Percentiles rank a stretch among this genome's conserved stretches.
Conservation (phyloP, 371 early-diverging fungal genomes). For the Fennellomyces sp. region DNA sequence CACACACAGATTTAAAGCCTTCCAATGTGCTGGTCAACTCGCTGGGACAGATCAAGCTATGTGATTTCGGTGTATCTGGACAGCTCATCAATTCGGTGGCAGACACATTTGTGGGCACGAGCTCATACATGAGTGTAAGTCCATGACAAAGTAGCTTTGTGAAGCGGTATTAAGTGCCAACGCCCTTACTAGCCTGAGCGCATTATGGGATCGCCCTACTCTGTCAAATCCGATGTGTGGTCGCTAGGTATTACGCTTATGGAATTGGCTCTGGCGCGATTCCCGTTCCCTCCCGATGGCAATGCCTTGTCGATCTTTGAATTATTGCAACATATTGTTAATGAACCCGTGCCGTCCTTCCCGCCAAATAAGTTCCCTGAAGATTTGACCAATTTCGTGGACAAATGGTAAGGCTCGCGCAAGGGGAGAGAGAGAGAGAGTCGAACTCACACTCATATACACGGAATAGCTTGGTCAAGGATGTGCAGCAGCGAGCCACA, state of each 20-base stretch:
- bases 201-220: conserved; percentile 89
- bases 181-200: conserved; percentile 83
- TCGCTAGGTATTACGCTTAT: conserved; percentile 91
- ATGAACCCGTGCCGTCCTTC: conserved; percentile 88
- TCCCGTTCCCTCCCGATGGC: conserved; percentile 86
- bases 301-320: conserved; percentile 86
- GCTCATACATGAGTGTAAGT: conserved; percentile 91
- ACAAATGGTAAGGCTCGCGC: conserved; percentile 60
- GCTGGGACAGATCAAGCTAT: conserved; percentile 83
- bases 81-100: conserved; percentile 83
- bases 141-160: neutral
- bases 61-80: conserved; percentile 91
- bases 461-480: conserved; percentile 76
- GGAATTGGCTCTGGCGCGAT: conserved; percentile 89
- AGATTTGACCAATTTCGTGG: conserved; percentile 81
- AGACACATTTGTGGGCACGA: conserved; percentile 90
- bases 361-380: conserved; percentile 70
- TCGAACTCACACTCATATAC: too few relatives aligned
- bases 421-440: neutral
- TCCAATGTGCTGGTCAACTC: conserved; percentile 83
- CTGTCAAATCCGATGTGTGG: conserved; percentile 96
- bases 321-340: conserved; percentile 89
- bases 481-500: conserved; percentile 71
- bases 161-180: neutral
- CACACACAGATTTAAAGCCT: conserved; percentile 75